Evolutionary conservation across 1,284 basidiomycete genomes (phyloP).

Genomic region (Heterobasidion irregulare): DNA sequence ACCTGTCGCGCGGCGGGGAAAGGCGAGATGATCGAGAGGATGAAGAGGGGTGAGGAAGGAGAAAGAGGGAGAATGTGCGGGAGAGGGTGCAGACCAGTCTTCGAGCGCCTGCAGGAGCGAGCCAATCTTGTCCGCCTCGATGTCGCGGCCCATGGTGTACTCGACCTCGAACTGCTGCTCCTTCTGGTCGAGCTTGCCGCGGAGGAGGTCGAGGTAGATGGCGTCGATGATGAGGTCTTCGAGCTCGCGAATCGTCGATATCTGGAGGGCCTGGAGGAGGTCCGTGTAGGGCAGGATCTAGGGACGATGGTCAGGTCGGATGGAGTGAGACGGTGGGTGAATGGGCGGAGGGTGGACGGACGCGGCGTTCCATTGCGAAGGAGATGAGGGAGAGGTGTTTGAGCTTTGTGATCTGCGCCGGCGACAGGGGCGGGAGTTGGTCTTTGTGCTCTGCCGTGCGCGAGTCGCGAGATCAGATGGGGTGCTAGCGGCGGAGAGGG

Average conservation of each 20-base stretch:
- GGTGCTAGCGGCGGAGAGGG: background rate
- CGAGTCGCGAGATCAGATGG: background rate
- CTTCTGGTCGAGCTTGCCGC: constrained; percentile 89
- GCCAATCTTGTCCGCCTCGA: constrained; percentile 61
- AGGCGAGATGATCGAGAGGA: background rate
- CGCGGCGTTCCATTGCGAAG: constrained; percentile 65
- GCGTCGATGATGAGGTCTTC: constrained; percentile 96
- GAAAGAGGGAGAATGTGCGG: too few species aligned
- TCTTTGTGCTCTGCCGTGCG: constrained; percentile 50
- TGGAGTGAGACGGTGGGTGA: background rate
- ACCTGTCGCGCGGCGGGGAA: constrained; percentile 38
- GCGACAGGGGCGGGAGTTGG: constrained; percentile 57
- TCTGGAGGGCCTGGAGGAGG: constrained; percentile 59
- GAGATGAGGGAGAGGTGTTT: constrained; percentile 89
- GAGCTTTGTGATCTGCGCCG: constrained; percentile 75
- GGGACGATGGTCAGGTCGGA: background rate
- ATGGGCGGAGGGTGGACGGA: constrained; percentile 21
- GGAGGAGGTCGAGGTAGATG: constrained; percentile 84
- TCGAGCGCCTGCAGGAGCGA: constrained; percentile 52
- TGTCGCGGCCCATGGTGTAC: constrained; percentile 85
- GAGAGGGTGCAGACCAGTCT: constrained; percentile 53
- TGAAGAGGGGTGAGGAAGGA: background rate
- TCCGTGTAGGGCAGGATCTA: constrained; percentile 71
- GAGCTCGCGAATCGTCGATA: constrained; percentile 73
- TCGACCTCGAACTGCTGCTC: constrained; percentile 82